phyloP scores from a whole-genome alignment of 768 basidiomycete genomes.

The Lentinula detonsa region DNA sequence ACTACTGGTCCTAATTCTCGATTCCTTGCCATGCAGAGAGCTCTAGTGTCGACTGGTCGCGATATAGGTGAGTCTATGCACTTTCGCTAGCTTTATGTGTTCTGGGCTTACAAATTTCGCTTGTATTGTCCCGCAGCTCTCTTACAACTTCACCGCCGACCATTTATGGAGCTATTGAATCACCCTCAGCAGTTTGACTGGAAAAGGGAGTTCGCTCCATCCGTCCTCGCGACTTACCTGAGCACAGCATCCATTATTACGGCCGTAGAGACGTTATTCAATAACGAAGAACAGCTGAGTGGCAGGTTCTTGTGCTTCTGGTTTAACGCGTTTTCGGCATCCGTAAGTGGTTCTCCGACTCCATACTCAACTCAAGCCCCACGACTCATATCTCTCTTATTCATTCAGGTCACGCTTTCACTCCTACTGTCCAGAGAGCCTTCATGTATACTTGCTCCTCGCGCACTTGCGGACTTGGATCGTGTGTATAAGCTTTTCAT shows the following conservation, averaged over 20 bases:
- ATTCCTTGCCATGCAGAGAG: slow-evolving; percentile 60
- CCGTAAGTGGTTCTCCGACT: slow-evolving; percentile 34
- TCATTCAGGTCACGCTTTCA: slow-evolving; percentile 51
- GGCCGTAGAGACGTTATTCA: slow-evolving; percentile 48
- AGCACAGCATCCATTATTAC: slow-evolving; percentile 53
- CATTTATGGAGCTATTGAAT: slow-evolving; percentile 62
- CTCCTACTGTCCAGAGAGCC: slow-evolving; percentile 61
- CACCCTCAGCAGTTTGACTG: slow-evolving; percentile 47
- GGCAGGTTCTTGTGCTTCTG: slow-evolving; percentile 67
- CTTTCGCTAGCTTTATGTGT: not conserved
- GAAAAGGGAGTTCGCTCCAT: slow-evolving; percentile 58
- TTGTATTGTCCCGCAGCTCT: slow-evolving; percentile 35
- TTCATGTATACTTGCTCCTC: slow-evolving; percentile 47
- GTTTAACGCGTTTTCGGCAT: slow-evolving; percentile 70
- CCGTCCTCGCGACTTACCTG: slow-evolving; percentile 64
- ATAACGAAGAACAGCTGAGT: slow-evolving; percentile 54
- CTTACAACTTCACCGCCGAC: slow-evolving; percentile 61
- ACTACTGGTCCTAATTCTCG: slow-evolving; percentile 31
- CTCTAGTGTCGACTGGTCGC: slow-evolving; percentile 51
- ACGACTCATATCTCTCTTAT: not conserved
- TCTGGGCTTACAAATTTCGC: not conserved
- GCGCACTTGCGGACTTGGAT: slow-evolving; percentile 58
- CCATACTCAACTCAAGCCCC: not conserved
- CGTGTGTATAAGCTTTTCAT: slow-evolving; percentile 51
- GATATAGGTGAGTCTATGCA: slow-evolving; percentile 45